Percentiles rank a stretch among this genome's conserved stretches.
Conservation (phyloP, 768 basidiomycete species). For the Crassisporium funariophilum region DNA sequence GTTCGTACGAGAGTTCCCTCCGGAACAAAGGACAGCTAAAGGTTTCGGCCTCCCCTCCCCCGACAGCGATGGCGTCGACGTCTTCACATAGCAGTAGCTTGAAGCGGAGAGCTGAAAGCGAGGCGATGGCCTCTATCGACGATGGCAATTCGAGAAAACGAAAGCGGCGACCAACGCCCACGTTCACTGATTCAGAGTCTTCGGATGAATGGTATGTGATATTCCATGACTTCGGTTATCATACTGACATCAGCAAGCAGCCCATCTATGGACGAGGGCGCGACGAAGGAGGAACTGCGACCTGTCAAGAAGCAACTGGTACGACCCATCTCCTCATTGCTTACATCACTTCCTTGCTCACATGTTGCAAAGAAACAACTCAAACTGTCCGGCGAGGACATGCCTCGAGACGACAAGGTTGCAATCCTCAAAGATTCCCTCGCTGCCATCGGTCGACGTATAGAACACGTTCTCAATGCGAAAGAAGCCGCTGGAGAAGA, state of each 20-base stretch:
- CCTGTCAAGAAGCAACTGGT: conserved; percentile 97
- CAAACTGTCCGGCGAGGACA: conserved; percentile 89
- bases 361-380: conserved; percentile 75
- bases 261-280: conserved; percentile 92
- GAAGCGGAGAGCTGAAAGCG: conserved; percentile 83
- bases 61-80: conserved; percentile 67
- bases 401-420: conserved; percentile 95
- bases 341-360: conserved; percentile 13
- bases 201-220: conserved; percentile 83
- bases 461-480: conserved; percentile 76
- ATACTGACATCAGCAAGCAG: conserved; percentile 39
- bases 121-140: conserved; percentile 81
- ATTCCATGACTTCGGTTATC: background rate
- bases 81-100: conserved; percentile 61
- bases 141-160: conserved; percentile 70
- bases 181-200: conserved; percentile 93
- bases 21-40: conserved; percentile 72
- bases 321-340: conserved; percentile 28
- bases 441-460: conserved; percentile 89
- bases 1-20: conserved; percentile 82
- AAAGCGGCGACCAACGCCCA: conserved; percentile 94
- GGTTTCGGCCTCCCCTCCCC: conserved; percentile 74
- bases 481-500: conserved; percentile 84
- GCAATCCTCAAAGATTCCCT: conserved; percentile 94
- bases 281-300: conserved; percentile 92